Base-by-base conservation (phyloP, 2,329 filamentous ascomycete genomes). In the Hirsutella minnesotensis region DNA sequence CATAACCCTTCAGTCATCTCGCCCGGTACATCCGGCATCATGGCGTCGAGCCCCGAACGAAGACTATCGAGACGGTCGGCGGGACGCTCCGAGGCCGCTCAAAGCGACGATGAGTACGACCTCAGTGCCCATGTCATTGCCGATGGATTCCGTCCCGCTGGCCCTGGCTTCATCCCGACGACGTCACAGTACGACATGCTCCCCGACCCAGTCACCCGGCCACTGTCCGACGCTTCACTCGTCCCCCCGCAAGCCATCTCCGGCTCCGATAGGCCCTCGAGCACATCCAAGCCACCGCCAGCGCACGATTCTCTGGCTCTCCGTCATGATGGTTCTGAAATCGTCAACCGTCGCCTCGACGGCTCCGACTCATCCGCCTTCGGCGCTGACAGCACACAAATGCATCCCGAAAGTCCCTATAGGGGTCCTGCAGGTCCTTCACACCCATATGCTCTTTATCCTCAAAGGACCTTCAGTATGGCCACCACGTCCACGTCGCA, bases 401-500 rank as follows among this genome's bases (percentile, higher is more conserved):
- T 70, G 18, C 58, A 60, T 27, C 48, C 68, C 3, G 72, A 86
- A 44, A 81, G 76, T 45, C 82, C 83, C 12, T 85, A 87, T 50
- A 74, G 75, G 15, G 83, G 80, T 7, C 75, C 79, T 2, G 78
- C 75, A 3, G 82, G 80, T 3, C 86, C 87, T 16, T 92, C 85
- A 42, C 84, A 92, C 60, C 85, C 86, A 0, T 94, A 94, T 58
- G 77, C 77, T 51, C 82, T 90, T 77, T 94, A 94, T 59, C 77
- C 82, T 7, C 87, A 94, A 57, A 75, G 79, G 41, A 64, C 64
- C 43, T 74, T 82, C 20, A 89, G 86, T 55, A 67, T 83, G 31
- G 75, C 78, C n/a, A 86, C 86, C 18, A 76, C 79, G 13, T 80
- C 83, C 8, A 88, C 85, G 12, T 66, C 75, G 37, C 48, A 53